Evolutionary conservation across 2,329 filamentous ascomycete genomes (phyloP).

Genomic region (Talaromyces sp.): DNA sequence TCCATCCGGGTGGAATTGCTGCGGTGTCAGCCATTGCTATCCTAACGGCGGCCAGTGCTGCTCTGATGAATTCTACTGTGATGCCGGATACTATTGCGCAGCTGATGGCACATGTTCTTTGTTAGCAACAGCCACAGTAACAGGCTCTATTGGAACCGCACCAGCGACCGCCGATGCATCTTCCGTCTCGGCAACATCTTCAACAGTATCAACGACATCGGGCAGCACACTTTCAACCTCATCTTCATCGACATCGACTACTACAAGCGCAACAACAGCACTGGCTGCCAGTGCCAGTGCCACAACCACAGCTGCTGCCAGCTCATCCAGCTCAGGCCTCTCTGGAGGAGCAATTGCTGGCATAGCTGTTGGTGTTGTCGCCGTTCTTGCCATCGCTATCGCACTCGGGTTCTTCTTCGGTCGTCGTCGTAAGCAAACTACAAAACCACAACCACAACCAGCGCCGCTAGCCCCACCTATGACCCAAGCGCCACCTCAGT

Average conservation of each 20-base stretch:
- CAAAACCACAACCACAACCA: not conserved
- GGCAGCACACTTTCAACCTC: not conserved
- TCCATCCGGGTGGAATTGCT: not conserved
- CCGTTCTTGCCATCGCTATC: not conserved
- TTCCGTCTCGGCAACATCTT: not conserved
- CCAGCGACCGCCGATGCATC: not conserved
- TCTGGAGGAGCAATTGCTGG: conserved; percentile 2
- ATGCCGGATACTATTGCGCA: conserved; percentile 1
- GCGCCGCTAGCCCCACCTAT: not conserved
- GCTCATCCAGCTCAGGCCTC: not conserved
- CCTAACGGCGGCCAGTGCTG: not conserved
- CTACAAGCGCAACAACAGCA: not conserved
- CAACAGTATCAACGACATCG: not conserved
- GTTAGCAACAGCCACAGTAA: not conserved
- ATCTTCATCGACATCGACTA: not conserved
- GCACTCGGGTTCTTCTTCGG: not conserved
- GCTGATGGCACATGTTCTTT: not conserved
- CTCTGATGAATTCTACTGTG: conserved; percentile 2
- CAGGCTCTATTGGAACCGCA: not conserved
- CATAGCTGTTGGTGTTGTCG: not conserved
- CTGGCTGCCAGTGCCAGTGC: not conserved
- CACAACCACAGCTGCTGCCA: not conserved
- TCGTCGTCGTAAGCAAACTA: not conserved
- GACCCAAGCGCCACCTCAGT: conserved; percentile 1
- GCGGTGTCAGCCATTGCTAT: conserved; percentile 7